phyloP scores from a whole-genome alignment of 306 rosid genomes.

The Begonia fuchsioides region DNA sequence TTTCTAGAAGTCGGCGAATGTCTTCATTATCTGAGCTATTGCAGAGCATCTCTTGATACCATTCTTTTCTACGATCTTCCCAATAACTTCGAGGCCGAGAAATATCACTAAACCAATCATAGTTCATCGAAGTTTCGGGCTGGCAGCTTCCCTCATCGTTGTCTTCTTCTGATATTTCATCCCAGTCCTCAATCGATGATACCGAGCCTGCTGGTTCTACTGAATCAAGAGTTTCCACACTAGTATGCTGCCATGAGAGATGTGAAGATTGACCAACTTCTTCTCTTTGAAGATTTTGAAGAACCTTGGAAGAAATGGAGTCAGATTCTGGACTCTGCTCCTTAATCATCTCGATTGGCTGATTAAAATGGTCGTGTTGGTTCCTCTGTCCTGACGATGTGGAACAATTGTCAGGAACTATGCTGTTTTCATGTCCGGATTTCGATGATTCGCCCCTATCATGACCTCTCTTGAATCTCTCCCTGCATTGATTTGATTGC shows the following conservation, averaged over 20 bases:
- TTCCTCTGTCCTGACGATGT: constrained; percentile 6
- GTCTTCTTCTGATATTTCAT: constrained; percentile 21
- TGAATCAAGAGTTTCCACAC: too few species aligned
- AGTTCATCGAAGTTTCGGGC: constrained; percentile 5
- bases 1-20: constrained; percentile 57
- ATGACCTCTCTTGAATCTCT: constrained; percentile 23
- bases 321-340: constrained; percentile 1
- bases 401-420: constrained; percentile 9
- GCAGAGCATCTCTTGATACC: constrained; percentile 73
- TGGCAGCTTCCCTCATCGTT: constrained; percentile 6
- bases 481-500: constrained; percentile 24
- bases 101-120: constrained; percentile 64
- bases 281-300: background rate
- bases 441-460: constrained; percentile 19
- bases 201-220: background rate
- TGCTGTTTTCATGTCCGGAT: constrained; percentile 11
- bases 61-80: constrained; percentile 67
- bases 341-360: constrained; percentile 1
- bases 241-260: too few species aligned
- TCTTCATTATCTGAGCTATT: constrained; percentile 45
- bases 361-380: constrained; percentile 2
- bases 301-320: too few species aligned
- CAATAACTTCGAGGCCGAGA: constrained; percentile 82
- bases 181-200: constrained; percentile 17
- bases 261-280: constrained; percentile 12